Percentiles rank a stretch among this genome's conserved stretches.
These are phyloP conservation scores for Buddleja alternifolia DNA, from an alignment of 257 asterid genomes.

Conservation along the genomic window DNA sequence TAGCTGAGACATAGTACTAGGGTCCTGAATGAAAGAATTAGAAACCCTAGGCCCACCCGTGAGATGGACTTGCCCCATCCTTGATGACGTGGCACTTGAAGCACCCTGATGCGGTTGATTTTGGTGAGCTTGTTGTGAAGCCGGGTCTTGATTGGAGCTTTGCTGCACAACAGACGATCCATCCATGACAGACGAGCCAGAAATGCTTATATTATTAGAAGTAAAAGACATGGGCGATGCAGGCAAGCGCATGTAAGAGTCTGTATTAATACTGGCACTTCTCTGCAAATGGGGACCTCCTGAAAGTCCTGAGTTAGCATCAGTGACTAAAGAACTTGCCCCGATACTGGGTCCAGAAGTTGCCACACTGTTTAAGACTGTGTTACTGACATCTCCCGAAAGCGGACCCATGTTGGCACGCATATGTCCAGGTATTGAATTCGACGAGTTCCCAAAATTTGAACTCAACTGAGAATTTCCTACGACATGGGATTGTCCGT, in stretches of 20 bases:
- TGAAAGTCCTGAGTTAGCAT: slow-evolving; percentile 93
- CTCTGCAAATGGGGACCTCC: slow-evolving; percentile 88
- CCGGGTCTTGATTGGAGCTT: slow-evolving; percentile 72
- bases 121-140: slow-evolving; percentile 56
- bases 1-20: slow-evolving; percentile 62
- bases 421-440: slow-evolving; percentile 56
- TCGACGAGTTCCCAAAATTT: slow-evolving; percentile 68
- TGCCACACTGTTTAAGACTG: slow-evolving; percentile 68
- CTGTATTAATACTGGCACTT: slow-evolving; percentile 90
- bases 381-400: slow-evolving; percentile 63
- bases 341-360: slow-evolving; percentile 93
- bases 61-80: slow-evolving; percentile 71
- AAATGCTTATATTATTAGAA: slow-evolving; percentile 83
- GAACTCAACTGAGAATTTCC: slow-evolving; percentile 79
- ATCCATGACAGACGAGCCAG: slow-evolving; percentile 84
- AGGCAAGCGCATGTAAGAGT: slow-evolving; percentile 93
- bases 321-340: slow-evolving; percentile 96
- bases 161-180: slow-evolving; percentile 80
- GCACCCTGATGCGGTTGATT: slow-evolving; percentile 77
- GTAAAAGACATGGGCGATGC: slow-evolving; percentile 96
- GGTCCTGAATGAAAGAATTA: slow-evolving; percentile 72
- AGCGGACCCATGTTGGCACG: slow-evolving; percentile 57
- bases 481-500: slow-evolving; percentile 63
- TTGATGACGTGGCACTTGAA: slow-evolving; percentile 80
- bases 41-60: slow-evolving; percentile 58